Conservation (phyloP, 2,329 filamentous ascomycete genomes). For the Albifimbria verrucaria region DNA sequence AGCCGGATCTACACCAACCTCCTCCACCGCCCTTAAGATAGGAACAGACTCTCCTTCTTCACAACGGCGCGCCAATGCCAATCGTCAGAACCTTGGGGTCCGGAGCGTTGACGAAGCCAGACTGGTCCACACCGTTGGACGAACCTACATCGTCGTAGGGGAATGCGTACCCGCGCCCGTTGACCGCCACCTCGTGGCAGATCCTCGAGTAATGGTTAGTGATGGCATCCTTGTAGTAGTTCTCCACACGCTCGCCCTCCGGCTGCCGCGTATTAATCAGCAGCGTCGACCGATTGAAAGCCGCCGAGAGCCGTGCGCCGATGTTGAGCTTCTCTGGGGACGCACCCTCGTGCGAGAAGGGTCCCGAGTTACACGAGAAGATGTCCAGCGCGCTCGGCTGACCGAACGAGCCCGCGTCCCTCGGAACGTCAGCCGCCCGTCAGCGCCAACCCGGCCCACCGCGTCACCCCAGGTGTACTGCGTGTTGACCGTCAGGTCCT, state of each 20-base stretch:
- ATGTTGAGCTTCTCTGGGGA: slow-evolving; percentile 55
- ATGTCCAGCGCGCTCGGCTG: slow-evolving; percentile 47
- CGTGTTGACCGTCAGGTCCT: slow-evolving; percentile 49
- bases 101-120: slow-evolving; percentile 57
- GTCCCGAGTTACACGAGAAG: slow-evolving; percentile 52
- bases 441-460: slow-evolving; percentile 35
- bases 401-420: slow-evolving; percentile 40
- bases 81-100: slow-evolving; percentile 54
- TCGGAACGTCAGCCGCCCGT: slow-evolving; percentile 36
- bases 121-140: slow-evolving; percentile 53
- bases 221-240: slow-evolving; percentile 50
- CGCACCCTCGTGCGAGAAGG: slow-evolving; percentile 46
- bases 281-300: slow-evolving; percentile 71
- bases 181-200: slow-evolving; percentile 57
- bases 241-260: slow-evolving; percentile 41
- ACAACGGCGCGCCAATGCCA: slow-evolving; percentile 44
- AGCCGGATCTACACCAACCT: too few relatives aligned
- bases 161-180: slow-evolving; percentile 65
- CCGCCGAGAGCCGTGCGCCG: slow-evolving; percentile 70
- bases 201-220: slow-evolving; percentile 68
- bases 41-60: too few relatives aligned
- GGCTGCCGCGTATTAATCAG: slow-evolving; percentile 50
- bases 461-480: slow-evolving; percentile 50
- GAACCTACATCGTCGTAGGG: slow-evolving; percentile 68
- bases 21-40: too few relatives aligned